A percentile compares a stretch with the other conserved stretches of the same genome.
Conservation (phyloP, 345 rosid genomes). For the Eucalyptus brandiana region DNA sequence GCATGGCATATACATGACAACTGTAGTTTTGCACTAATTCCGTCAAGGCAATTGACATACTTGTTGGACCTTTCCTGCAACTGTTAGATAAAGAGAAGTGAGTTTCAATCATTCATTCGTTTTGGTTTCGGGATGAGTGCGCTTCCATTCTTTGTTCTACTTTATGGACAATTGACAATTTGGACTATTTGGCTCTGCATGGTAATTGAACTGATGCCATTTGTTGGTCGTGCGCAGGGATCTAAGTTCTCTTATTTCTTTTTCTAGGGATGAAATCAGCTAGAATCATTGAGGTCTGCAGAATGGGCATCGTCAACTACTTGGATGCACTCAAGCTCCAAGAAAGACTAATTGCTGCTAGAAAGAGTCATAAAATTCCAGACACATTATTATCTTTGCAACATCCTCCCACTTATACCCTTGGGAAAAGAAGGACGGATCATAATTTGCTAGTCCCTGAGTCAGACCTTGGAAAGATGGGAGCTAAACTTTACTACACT, state of each 20-base stretch:
- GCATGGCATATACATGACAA: not conserved
- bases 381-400: constrained; percentile 72
- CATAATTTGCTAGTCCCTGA: constrained; percentile 60
- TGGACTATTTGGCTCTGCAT: not conserved
- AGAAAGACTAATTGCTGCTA: constrained; percentile 43
- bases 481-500: constrained; percentile 86
- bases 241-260: not conserved
- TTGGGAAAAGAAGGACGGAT: constrained; percentile 67
- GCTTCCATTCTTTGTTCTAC: not conserved
- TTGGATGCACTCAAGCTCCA: constrained; percentile 73
- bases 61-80: not conserved
- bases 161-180: not conserved
- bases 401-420: constrained; percentile 81
- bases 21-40: not conserved
- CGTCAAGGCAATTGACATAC: not conserved
- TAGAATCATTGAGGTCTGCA: constrained; percentile 62
- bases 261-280: constrained; percentile 46
- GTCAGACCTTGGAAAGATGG: constrained; percentile 51
- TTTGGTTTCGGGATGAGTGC: not conserved
- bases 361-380: constrained; percentile 41
- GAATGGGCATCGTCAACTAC: constrained; percentile 61
- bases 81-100: not conserved
- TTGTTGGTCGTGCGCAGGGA: not conserved
- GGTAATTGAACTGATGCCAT: not conserved
- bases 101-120: not conserved